Evolutionary conservation across 108 stramenopile genomes (phyloP).

Genomic region (Asterionellopsis glacialis): DNA sequence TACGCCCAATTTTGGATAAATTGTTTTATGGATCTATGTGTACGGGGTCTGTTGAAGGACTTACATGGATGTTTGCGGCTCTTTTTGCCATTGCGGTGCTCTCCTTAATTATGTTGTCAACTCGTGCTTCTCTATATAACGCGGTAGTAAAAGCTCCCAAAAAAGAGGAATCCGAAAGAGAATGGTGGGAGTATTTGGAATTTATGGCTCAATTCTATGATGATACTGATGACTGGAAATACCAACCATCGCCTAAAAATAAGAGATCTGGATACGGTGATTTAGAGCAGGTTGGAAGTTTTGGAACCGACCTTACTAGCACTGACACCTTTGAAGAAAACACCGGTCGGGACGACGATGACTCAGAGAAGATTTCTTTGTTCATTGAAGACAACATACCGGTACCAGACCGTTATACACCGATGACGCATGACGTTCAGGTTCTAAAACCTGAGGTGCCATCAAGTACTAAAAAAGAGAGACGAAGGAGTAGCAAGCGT

Average conservation of each 20-base stretch:
- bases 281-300: no score
- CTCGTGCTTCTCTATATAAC: conserved; percentile 48
- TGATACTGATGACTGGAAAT: conserved; percentile 28
- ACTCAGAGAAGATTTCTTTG: no score
- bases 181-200: conserved; percentile 39
- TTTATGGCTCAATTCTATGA: conserved; percentile 44
- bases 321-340: no score
- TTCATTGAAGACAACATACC: no score
- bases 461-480: no score
- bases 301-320: no score
- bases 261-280: no score
- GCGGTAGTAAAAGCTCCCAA: conserved; percentile 3
- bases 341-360: no score
- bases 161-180: conserved; percentile 28
- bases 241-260: not conserved
- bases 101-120: conserved; percentile 29
- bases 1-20: conserved; percentile 29
- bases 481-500: no score
- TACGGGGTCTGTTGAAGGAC: conserved; percentile 23
- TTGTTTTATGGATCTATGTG: conserved; percentile 33
- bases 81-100: conserved; percentile 21
- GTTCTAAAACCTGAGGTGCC: no score
- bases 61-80: conserved; percentile 26
- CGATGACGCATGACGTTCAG: no score
- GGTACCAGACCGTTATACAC: no score